Conservation (phyloP, 2,329 filamentous ascomycete species). For the Aspergillus sp. region DNA sequence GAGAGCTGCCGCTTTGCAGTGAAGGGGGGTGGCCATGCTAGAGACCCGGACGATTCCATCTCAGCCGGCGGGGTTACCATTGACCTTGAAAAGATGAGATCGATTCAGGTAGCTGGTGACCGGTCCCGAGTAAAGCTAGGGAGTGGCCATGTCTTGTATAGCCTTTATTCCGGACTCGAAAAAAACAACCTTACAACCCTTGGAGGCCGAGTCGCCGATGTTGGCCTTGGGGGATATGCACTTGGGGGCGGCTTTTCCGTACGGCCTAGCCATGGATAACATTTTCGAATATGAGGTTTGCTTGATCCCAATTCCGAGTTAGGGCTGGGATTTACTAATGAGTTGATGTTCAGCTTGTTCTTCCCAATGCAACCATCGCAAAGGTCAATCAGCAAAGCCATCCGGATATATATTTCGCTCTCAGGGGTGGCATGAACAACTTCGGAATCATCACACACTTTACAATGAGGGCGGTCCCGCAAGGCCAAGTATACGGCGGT, state of each 20-base stretch:
- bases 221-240: not conserved
- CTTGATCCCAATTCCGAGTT: too few species aligned
- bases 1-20: too few species aligned
- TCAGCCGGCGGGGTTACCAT: not conserved
- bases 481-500: not conserved
- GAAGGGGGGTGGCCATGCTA: too few species aligned
- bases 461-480: not conserved
- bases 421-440: not conserved
- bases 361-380: not conserved
- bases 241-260: not conserved
- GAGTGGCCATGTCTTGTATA: not conserved
- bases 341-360: not conserved
- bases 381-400: not conserved
- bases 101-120: not conserved
- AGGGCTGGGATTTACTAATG: accelerated
- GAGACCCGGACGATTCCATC: too few species aligned
- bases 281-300: not conserved
- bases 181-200: not conserved
- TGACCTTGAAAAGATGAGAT: not conserved
- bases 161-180: not conserved
- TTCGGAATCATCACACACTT: not conserved
- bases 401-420: not conserved
- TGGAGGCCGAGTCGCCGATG: not conserved
- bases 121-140: not conserved
- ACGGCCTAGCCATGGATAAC: not conserved